A percentile compares a stretch with the other conserved stretches of the same genome.
phyloP scores from a whole-genome alignment of 495 filamentous ascomycete genomes.

The Hyaloscypha finlandica region DNA sequence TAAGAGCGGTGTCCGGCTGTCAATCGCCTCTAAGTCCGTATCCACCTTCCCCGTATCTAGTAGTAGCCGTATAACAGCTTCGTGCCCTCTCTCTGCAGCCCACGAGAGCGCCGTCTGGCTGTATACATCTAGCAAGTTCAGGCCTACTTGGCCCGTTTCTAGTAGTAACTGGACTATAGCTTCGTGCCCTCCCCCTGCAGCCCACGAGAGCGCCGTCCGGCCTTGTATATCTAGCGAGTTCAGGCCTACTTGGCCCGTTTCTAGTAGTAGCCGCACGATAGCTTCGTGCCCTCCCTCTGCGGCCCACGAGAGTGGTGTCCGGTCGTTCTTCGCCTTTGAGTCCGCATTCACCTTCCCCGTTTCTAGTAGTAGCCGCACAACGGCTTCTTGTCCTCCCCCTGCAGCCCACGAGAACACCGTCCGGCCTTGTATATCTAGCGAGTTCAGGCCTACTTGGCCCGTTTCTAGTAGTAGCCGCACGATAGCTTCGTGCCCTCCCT shows the following conservation, averaged over 20 bases:
- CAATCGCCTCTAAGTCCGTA: no score
- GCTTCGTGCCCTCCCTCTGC: no score
- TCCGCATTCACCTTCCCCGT: slow-evolving; percentile 11
- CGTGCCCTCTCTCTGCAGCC: slow-evolving; percentile 33
- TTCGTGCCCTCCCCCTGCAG: background rate
- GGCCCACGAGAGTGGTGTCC: slow-evolving; percentile 6
- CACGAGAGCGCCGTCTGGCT: slow-evolving; percentile 33
- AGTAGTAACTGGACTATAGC: slow-evolving; percentile 11
- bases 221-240: slow-evolving; percentile 7
- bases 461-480: no score
- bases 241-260: slow-evolving; percentile 5
- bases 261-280: no score
- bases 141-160: background rate
- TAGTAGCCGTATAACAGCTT: slow-evolving; percentile 33
- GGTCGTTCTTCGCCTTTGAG: background rate
- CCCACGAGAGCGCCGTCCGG: slow-evolving; percentile 12
- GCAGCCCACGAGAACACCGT: slow-evolving; percentile 37
- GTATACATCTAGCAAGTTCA: slow-evolving; percentile 1
- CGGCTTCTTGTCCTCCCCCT: slow-evolving; percentile 29
- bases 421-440: background rate
- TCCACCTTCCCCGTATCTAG: slow-evolving; percentile 32
- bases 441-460: background rate
- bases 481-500: no score
- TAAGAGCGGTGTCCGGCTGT: no score
- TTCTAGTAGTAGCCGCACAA: slow-evolving; percentile 37